Conservation (phyloP, 164 flowering plant genomes). For the Brasenia schreberi region DNA sequence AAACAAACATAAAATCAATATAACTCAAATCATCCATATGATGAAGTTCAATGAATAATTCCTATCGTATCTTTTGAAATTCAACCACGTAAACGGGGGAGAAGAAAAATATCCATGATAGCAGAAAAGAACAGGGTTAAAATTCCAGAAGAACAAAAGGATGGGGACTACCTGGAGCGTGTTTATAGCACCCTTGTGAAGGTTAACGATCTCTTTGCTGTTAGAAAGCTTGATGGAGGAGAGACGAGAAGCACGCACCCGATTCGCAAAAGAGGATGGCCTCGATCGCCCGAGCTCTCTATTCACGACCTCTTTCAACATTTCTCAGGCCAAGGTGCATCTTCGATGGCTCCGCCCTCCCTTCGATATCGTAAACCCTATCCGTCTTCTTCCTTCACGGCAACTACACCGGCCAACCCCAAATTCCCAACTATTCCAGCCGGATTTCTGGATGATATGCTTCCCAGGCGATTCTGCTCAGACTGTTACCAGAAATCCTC, state of each 20-base stretch:
- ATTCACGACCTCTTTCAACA: slow-evolving; percentile 78
- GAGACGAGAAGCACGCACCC: slow-evolving; percentile 41
- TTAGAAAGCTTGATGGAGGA: slow-evolving; percentile 66
- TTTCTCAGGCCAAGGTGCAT: slow-evolving; percentile 39
- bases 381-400: not conserved
- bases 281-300: slow-evolving; percentile 67
- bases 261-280: slow-evolving; percentile 47
- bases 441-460: not conserved
- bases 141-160: not conserved
- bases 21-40: too few species aligned
- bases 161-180: slow-evolving; percentile 59
- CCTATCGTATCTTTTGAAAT: too few species aligned
- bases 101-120: too few species aligned
- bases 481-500: not conserved
- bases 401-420: not conserved
- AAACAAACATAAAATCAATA: too few species aligned
- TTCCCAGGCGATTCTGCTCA: not conserved
- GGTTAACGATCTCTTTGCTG: slow-evolving; percentile 66
- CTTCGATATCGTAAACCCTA: not conserved
- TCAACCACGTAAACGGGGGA: too few species aligned
- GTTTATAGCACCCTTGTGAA: slow-evolving; percentile 73
- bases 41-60: too few species aligned
- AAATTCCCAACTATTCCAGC: not conserved
- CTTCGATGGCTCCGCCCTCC: slow-evolving; percentile 21
- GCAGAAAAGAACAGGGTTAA: not conserved